Evolutionary conservation across 2,329 filamentous ascomycete species (phyloP).

Genomic region (Claviceps maximensis): DNA sequence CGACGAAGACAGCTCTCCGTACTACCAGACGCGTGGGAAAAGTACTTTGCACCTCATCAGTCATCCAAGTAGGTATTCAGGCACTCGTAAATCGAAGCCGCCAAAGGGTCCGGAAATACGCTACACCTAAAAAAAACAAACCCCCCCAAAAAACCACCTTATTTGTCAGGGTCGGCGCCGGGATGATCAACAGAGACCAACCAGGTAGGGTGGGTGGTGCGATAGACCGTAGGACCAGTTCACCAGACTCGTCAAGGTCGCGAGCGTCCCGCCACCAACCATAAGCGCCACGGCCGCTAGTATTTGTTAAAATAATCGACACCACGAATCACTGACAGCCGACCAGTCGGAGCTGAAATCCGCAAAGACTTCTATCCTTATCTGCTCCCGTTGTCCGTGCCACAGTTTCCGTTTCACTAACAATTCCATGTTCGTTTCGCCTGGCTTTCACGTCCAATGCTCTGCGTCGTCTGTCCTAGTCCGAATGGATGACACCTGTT

Average conservation of each 20-base stretch:
- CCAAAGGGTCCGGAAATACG: too few species aligned
- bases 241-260: background rate
- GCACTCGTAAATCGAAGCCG: too few species aligned
- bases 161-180: too few species aligned
- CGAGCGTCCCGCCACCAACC: background rate
- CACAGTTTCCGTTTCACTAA: background rate
- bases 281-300: background rate
- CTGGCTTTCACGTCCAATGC: background rate
- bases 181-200: too few species aligned
- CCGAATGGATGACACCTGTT: too few species aligned
- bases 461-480: too few species aligned
- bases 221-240: too few species aligned
- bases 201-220: too few species aligned
- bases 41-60: background rate
- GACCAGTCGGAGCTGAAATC: conserved; percentile 24
- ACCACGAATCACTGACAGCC: conserved; percentile 24
- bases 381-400: conserved; percentile 13
- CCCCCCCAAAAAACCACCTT: too few species aligned
- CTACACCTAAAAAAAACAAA: too few species aligned
- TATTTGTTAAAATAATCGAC: conserved; percentile 20
- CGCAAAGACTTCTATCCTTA: conserved; percentile 21
- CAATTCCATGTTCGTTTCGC: background rate
- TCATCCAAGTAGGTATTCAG: too few species aligned
- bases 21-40: background rate
- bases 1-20: background rate